These are phyloP conservation scores for Cladobotryum mycophilum DNA, from an alignment of 2,329 filamentous ascomycete genomes.

Conservation along the genomic window DNA sequence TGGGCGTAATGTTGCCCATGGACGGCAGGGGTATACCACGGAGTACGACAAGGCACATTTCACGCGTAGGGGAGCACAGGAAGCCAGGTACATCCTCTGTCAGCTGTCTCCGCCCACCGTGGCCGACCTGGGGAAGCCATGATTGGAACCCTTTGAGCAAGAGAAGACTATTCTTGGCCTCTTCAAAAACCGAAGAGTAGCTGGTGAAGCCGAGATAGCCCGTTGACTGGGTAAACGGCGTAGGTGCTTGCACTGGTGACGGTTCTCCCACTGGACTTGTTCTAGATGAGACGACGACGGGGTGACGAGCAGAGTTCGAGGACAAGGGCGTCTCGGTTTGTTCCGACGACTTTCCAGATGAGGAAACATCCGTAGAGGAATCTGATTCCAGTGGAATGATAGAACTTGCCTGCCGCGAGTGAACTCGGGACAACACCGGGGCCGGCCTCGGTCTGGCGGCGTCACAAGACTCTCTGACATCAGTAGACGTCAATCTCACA, in stretches of 20 bases:
- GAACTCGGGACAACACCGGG: neutral
- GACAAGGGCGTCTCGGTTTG: neutral
- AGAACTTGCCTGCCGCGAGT: neutral
- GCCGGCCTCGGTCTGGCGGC: no score
- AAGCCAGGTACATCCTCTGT: slow-evolving; percentile 9
- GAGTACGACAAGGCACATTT: slow-evolving; percentile 33
- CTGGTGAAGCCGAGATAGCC: slow-evolving; percentile 43
- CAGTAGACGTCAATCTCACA: no score
- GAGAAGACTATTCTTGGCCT: slow-evolving; percentile 34
- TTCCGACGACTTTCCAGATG: neutral
- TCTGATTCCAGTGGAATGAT: neutral
- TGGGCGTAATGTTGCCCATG: slow-evolving; percentile 16
- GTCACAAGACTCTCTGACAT: no score
- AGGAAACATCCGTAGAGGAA: neutral
- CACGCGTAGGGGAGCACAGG: slow-evolving; percentile 24
- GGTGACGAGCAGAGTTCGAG: neutral
- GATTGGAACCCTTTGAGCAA: slow-evolving; percentile 22
- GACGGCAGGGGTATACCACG: slow-evolving; percentile 27
- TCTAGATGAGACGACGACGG: neutral
- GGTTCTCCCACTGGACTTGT: neutral
- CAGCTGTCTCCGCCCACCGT: neutral
- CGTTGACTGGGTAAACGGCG: slow-evolving; percentile 7
- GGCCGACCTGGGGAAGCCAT: slow-evolving; percentile 7
- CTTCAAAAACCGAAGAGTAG: slow-evolving; percentile 36
- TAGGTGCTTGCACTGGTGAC: slow-evolving; percentile 2